These are phyloP conservation scores for Berkeleyomyces basicola DNA, from an alignment of 2,329 filamentous ascomycete genomes.

Conservation along the genomic window DNA sequence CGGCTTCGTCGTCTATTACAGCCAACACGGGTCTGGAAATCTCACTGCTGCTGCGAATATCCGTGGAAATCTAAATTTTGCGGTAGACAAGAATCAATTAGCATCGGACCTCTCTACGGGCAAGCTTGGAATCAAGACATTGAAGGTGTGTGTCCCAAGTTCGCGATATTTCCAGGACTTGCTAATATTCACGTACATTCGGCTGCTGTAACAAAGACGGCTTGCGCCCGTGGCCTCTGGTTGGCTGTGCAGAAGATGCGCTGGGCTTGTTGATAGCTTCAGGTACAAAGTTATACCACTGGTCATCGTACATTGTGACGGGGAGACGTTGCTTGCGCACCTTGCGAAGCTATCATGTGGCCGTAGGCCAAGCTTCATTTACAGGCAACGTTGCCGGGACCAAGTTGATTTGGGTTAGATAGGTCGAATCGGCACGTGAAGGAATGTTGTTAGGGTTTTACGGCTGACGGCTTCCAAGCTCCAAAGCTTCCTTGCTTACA, in stretches of 20 bases:
- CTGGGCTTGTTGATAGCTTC: conserved; percentile 35
- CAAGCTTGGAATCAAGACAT: background rate
- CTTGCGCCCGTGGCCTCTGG: conserved; percentile 38
- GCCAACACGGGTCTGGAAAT: conserved; percentile 5
- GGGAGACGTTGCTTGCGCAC: background rate
- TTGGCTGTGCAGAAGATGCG: conserved; percentile 15
- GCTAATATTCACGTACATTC: conserved; percentile 32
- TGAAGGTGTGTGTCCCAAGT: background rate
- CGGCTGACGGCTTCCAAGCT: background rate
- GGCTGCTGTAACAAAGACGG: conserved; percentile 53
- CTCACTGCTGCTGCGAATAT: conserved; percentile 7
- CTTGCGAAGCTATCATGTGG: background rate
- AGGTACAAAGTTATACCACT: conserved; percentile 66
- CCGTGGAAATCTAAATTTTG: background rate
- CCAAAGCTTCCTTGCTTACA: background rate
- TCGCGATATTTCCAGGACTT: background rate
- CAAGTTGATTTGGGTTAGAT: background rate
- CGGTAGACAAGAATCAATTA: background rate
- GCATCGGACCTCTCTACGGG: background rate
- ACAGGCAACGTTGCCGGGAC: conserved; percentile 13
- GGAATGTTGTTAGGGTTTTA: background rate
- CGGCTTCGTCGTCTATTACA: conserved; percentile 26
- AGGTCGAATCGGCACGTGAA: conserved; percentile 7
- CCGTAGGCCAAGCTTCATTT: background rate
- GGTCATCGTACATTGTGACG: conserved; percentile 59